Base-by-base conservation (phyloP, 1,284 basidiomycete species). In the Grifola frondosa region DNA sequence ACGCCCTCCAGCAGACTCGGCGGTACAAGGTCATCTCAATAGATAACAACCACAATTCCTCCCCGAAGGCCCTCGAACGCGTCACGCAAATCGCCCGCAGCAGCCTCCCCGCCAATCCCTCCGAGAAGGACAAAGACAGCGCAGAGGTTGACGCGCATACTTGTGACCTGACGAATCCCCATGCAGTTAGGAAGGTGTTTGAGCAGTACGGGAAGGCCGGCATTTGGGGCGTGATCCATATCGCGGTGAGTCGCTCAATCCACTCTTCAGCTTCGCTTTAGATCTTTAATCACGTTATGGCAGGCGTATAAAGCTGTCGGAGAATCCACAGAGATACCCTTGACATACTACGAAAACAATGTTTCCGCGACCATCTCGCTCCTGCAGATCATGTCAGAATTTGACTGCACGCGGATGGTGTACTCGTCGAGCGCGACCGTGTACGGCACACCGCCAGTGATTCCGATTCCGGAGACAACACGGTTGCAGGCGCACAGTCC, bases 401-500 rank as follows among this genome's bases (percentile, higher is more conserved):
- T 84, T 66, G 83, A 85, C 46, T 91, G 87, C 71, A 77, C 79
- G 48, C 81, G 91, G 47, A 74, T 99, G 51, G 95, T 99, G 50
- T 99, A 98, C 74, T 97, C 94, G 1, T 97, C 95, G 10, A 97
- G 93, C 19, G 97, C 97, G 2, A 99, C 97, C n/a, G 97, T 99
- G 25, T 99, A 99, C 64, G 97, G 97, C 48, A 94, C 85, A 3
- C 97, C 97, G 7, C 85, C 90, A 34, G 73, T 73, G 44, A 91
- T 99, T 46, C 97, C 97, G 35, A 99, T 99, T 54, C 92, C 94
- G 16, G 97, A 99, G 69, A 81, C 86, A 3, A 94, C 92, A 6
- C 86, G 89, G 10, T 69, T 99, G 48, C 71, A 88, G 60, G 91
- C 96, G 3, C 88, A 95, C 65, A 96, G 91, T 53, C 89, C 90